These are phyloP conservation scores for Claviceps cyperi DNA, from an alignment of 2,329 filamentous ascomycete species.

Conservation along the genomic window DNA sequence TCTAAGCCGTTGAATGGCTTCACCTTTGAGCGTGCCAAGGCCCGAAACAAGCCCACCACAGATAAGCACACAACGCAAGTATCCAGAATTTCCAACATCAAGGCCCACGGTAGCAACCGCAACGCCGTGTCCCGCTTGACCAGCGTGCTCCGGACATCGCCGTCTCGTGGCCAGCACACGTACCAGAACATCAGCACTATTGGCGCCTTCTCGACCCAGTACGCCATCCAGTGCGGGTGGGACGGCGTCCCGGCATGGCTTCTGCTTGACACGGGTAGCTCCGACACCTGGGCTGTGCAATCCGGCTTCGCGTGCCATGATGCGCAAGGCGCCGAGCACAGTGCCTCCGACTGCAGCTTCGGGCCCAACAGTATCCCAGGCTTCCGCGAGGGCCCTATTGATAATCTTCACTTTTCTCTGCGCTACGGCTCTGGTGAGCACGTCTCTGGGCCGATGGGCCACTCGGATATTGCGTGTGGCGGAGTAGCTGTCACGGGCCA, in stretches of 20 bases:
- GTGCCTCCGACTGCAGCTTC: conserved; percentile 24
- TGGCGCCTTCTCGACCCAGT: conserved; percentile 25
- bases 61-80: conserved; percentile 17
- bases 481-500: conserved; percentile 29
- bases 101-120: conserved; percentile 9
- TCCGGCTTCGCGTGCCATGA: conserved; percentile 28
- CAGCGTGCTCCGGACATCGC: conserved; percentile 9
- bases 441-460: conserved; percentile 32
- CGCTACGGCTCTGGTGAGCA: conserved; percentile 34
- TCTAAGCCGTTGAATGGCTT: conserved; percentile 23
- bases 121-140: conserved; percentile 18
- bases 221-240: conserved; percentile 27
- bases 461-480: conserved; percentile 30
- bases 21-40: conserved; percentile 21
- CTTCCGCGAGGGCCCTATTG: conserved; percentile 26
- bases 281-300: conserved; percentile 35
- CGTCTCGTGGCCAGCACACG: conserved; percentile 9
- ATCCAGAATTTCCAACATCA: conserved; percentile 21
- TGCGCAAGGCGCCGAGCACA: conserved; percentile 15
- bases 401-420: conserved; percentile 30
- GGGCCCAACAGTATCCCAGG: conserved; percentile 22
- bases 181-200: conserved; percentile 26
- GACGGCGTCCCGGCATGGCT: conserved; percentile 25
- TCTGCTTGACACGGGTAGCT: conserved; percentile 35
- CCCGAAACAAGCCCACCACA: conserved; percentile 11